Evolutionary conservation across 768 basidiomycete species (phyloP).

Genomic region (Cystobasidium ongulense): DNA sequence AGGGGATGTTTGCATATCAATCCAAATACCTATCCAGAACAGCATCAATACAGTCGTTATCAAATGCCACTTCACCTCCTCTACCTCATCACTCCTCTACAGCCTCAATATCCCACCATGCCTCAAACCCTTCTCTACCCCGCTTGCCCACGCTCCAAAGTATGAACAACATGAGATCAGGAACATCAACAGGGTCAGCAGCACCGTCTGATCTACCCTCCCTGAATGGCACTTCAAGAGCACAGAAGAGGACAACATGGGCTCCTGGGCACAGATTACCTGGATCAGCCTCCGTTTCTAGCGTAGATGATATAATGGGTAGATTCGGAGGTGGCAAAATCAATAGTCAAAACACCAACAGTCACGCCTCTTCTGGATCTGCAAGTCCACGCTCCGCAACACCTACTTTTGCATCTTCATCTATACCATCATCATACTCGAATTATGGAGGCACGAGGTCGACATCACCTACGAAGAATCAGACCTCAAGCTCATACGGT

Average conservation of each 20-base stretch:
- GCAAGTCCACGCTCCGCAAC: background rate
- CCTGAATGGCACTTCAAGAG: background rate
- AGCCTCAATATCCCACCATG: background rate
- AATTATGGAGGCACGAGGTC: background rate
- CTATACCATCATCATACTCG: background rate
- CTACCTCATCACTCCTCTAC: background rate
- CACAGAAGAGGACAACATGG: slow-evolving; percentile 26
- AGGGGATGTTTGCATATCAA: slow-evolving; percentile 24
- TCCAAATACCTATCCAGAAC: slow-evolving; percentile 10
- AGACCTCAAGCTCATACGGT: background rate
- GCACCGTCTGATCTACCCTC: background rate
- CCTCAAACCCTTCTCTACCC: background rate
- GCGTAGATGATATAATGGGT: slow-evolving; percentile 27
- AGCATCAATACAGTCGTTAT: slow-evolving; percentile 20
- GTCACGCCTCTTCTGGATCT: background rate
- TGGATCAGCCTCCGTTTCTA: slow-evolving; percentile 7
- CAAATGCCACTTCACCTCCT: background rate
- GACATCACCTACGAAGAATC: background rate
- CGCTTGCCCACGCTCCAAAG: background rate
- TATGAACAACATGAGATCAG: background rate
- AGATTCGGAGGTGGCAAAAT: slow-evolving; percentile 12
- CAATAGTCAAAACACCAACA: background rate
- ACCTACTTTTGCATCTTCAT: background rate
- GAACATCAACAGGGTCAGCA: background rate
- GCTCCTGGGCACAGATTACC: background rate